Conservation (phyloP, 1,139 yeast genomes). For the Pichia sp. region DNA sequence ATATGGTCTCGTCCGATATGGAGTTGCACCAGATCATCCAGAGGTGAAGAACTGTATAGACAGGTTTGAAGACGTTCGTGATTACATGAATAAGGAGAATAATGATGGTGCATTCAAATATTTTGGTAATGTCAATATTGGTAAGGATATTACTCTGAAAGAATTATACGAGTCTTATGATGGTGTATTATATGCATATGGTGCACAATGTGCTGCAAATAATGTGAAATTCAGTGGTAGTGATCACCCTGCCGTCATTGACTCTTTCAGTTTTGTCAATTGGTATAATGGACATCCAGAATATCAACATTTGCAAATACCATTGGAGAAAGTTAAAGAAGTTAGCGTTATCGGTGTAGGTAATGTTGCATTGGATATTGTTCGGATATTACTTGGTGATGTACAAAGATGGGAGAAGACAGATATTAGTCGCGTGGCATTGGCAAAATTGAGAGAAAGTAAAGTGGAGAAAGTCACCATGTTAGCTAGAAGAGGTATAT, state of each 20-base stretch:
- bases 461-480: conserved; percentile 58
- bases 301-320: conserved; percentile 38
- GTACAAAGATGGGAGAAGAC: conserved; percentile 55
- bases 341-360: conserved; percentile 95
- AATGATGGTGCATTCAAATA: conserved; percentile 60
- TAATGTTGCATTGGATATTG: conserved; percentile 92
- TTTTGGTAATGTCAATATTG: conserved; percentile 63
- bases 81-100: not conserved
- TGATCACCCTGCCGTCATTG: conserved; percentile 58
- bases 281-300: conserved; percentile 96
- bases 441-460: conserved; percentile 43
- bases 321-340: conserved; percentile 49
- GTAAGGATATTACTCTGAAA: conserved; percentile 28
- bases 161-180: conserved; percentile 54
- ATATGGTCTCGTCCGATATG: conserved; percentile 83
- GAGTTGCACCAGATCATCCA: conserved; percentile 99
- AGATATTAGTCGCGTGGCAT: conserved; percentile 65
- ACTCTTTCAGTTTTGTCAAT: conserved; percentile 83
- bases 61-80: conserved; percentile 54
- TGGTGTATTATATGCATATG: conserved; percentile 74
- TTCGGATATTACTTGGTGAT: conserved; percentile 65
- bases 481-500: conserved; percentile 79
- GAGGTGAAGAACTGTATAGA: conserved; percentile 90
- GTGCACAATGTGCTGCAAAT: conserved; percentile 60
- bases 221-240: conserved; percentile 42